Percentiles rank a stretch among this genome's conserved stretches.
Conservation (phyloP, 2,329 filamentous ascomycete genomes). For the Arthrobotrys megalospora region DNA sequence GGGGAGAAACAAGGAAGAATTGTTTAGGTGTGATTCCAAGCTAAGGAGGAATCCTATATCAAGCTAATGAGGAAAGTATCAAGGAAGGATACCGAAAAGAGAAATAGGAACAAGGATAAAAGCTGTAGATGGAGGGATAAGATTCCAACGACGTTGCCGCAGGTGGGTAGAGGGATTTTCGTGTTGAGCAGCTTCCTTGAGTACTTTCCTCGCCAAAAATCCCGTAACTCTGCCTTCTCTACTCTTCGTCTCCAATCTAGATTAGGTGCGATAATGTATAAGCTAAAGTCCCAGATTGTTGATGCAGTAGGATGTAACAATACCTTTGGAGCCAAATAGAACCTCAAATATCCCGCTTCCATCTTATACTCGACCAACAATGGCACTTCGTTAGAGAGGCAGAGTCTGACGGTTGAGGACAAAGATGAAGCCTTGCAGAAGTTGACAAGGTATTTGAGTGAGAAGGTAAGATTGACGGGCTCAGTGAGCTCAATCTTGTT, state of each 20-base stretch:
- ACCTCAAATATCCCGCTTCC: slow-evolving; percentile 83
- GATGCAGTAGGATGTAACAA: slow-evolving; percentile 63
- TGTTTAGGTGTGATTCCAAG: slow-evolving; percentile 9
- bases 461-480: slow-evolving; percentile 95
- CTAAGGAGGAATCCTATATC: slow-evolving; percentile 11
- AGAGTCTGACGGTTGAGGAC: slow-evolving; percentile 87
- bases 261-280: slow-evolving; percentile 15
- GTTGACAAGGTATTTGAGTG: slow-evolving; percentile 99
- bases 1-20: background rate
- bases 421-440: slow-evolving; percentile 98
- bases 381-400: slow-evolving; percentile 94
- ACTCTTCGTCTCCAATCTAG: slow-evolving; percentile 80
- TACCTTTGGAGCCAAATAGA: slow-evolving; percentile 99
- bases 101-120: background rate
- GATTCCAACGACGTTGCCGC: background rate
- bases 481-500: slow-evolving; percentile 92
- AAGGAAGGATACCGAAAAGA: slow-evolving; percentile 5
- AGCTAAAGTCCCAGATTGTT: background rate
- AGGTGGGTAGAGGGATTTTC: background rate
- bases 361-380: slow-evolving; percentile 89
- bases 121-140: slow-evolving; percentile 8
- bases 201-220: background rate
- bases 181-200: background rate
- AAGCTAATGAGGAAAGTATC: slow-evolving; percentile 19
- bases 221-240: slow-evolving; percentile 62